Evolutionary conservation across 148 eudicot species (phyloP), one percentile per base, ranked within the genome.

Genomic region (Camellia sinensis): DNA sequence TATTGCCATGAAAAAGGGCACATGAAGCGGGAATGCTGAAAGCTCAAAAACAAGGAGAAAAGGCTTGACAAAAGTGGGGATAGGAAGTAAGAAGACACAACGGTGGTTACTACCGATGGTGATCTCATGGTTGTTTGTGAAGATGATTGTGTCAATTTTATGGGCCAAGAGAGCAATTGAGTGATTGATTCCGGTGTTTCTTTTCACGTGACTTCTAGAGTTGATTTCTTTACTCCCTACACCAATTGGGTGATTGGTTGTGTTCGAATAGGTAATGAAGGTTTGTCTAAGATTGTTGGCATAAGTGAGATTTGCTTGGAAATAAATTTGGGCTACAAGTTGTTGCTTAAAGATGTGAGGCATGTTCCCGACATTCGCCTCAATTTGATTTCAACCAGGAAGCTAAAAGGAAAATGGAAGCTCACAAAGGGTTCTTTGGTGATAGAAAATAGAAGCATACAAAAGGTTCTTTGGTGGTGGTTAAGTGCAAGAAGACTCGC

Each of bases 361-460:
- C 46, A 71, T 48, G 57, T 46, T 46, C 74, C 56, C 0, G 37
- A 48, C 4, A 18, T 71, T 48, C 0, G 40, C 10, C 14, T 71
- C 2, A 71, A 48, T 71, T 10, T 71, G 14, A 71, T 71, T 0
- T 71, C 40, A 0, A 48, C 15, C 15, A 15, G 57, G 2, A 46
- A 45, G 74, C 14, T 48, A n/a, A 37, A 48, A 54, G 64, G 76
- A 48, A 54, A 73, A 73, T 22, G 15, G 61, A 75, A 75, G 75
- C 74, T 73, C 19, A 7, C 72, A n/a, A 73, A 66, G 9, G 73
- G 73, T 11, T 59, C 12, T 9, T 0, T 79, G 3, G 21, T 74
- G 1, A 8, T 66, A n/a, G 56, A 22, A 22, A 22, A 22, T 22
- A 22, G 29, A 22, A 22, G 29, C 29, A 22, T 22, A 22, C 29